phyloP scores from a whole-genome alignment of 306 rosid species.

The Rosa rugosa region DNA sequence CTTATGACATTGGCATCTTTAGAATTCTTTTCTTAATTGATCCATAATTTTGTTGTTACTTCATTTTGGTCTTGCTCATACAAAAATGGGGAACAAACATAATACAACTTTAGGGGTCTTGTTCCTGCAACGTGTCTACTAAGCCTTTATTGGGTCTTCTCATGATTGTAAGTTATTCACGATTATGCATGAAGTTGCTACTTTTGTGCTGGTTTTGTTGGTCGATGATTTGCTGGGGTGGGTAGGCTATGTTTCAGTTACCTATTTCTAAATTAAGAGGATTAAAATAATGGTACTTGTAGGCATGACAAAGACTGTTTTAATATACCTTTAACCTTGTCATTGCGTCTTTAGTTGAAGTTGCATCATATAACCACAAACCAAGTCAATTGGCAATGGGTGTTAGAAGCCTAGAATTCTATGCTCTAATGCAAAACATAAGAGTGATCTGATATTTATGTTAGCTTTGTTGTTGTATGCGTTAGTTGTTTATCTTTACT shows the following conservation, averaged over 20 bases:
- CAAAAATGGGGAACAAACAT: too few species aligned
- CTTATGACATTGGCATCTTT: too few species aligned
- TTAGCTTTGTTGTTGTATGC: background rate
- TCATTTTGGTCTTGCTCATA: too few species aligned
- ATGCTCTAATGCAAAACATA: background rate
- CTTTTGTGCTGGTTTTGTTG: background rate
- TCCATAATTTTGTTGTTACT: too few species aligned
- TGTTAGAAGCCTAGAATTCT: too few species aligned
- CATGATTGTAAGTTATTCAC: background rate
- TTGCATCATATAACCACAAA: background rate
- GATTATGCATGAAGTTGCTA: background rate
- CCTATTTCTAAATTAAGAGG: too few species aligned
- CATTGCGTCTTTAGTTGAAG: background rate
- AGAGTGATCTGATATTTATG: background rate
- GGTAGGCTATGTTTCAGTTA: too few species aligned
- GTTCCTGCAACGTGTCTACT: too few species aligned
- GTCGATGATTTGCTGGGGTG: background rate
- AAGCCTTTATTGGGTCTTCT: background rate
- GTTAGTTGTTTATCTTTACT: constrained; percentile 17
- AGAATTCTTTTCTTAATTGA: too few species aligned
- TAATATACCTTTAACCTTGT: constrained; percentile 3
- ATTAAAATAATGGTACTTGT: background rate
- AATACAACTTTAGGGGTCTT: too few species aligned
- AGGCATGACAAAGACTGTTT: background rate
- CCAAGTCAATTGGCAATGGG: too few species aligned